Percentiles rank a stretch among this genome's conserved stretches.
Conservation (phyloP, 2,329 filamentous ascomycete genomes). For the Cyanodermella asteris region DNA sequence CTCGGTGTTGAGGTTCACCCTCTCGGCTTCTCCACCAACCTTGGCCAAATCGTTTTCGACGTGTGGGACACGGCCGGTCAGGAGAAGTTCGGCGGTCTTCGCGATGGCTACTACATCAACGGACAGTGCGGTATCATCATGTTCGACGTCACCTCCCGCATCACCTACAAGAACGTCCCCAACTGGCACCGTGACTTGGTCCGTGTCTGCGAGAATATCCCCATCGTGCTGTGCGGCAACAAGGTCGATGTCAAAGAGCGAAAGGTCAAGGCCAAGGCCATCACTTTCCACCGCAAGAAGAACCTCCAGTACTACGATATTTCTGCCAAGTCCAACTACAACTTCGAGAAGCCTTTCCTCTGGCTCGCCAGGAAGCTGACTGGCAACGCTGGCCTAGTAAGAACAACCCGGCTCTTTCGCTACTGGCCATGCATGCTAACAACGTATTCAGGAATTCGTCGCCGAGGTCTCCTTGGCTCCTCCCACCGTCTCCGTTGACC, state of each 20-base stretch:
- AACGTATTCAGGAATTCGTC: conserved; percentile 58
- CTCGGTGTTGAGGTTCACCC: conserved; percentile 99
- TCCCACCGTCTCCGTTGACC: conserved; percentile 76
- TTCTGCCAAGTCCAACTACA: conserved; percentile 99
- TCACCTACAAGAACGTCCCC: conserved; percentile 99
- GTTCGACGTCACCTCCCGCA: conserved; percentile 98
- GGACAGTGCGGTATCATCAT: conserved; percentile 99
- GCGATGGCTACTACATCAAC: conserved; percentile 99
- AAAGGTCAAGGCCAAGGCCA: conserved; percentile 99
- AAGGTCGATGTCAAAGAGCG: conserved; percentile 99
- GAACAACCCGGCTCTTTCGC: conserved; percentile 14
- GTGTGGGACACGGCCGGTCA: conserved; percentile 98
- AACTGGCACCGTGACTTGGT: conserved; percentile 99
- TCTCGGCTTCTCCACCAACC: conserved; percentile 93
- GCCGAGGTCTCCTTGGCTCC: conserved; percentile 86
- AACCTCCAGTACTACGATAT: conserved; percentile 99
- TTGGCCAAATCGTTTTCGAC: conserved; percentile 91
- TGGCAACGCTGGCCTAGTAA: conserved; percentile 67
- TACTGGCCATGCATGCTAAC: conserved; percentile 9
- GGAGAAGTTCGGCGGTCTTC: conserved; percentile 98
- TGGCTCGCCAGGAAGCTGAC: conserved; percentile 98
- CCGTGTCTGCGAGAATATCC: conserved; percentile 97
- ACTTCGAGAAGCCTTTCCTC: conserved; percentile 99
- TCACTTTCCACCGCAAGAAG: conserved; percentile 99
- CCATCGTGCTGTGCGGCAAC: conserved; percentile 95